Evolutionary conservation across 164 flowering plant genomes (phyloP).

Genomic region (Amborella trichopoda): DNA sequence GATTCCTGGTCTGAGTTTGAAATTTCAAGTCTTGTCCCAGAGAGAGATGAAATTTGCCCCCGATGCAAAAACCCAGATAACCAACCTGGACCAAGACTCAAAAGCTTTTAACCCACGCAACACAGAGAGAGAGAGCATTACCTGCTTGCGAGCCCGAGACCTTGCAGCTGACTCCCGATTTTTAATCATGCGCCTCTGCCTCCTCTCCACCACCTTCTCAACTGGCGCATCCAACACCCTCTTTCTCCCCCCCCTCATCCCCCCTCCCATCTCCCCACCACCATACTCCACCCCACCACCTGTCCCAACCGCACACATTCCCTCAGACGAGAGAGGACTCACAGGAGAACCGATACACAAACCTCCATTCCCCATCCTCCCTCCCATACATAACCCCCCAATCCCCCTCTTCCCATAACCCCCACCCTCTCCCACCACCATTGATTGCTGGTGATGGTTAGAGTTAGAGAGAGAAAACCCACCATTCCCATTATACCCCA

Average conservation of each 20-base stretch:
- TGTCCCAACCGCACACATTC: constrained; percentile 26
- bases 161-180: constrained; percentile 95
- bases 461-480: not conserved
- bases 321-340: constrained; percentile 70
- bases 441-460: not conserved
- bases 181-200: constrained; percentile 95
- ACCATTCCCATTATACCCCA: not conserved
- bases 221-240: constrained; percentile 65
- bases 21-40: not conserved
- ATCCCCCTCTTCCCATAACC: constrained; percentile 19
- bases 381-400: constrained; percentile 26
- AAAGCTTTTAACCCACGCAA: too few relatives aligned
- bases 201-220: constrained; percentile 88
- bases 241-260: constrained; percentile 45
- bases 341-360: constrained; percentile 24
- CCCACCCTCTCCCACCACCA: not conserved
- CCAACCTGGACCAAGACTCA: not conserved
- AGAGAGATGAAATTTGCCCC: not conserved
- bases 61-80: not conserved
- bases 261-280: not conserved
- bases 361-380: constrained; percentile 32
- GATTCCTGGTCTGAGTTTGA: too few relatives aligned
- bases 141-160: constrained; percentile 94
- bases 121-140: too few relatives aligned
- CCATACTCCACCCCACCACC: constrained; percentile 36